Evolutionary conservation across 2,329 filamentous ascomycete genomes (phyloP).

Genomic region (Epichloe sylvatica): DNA sequence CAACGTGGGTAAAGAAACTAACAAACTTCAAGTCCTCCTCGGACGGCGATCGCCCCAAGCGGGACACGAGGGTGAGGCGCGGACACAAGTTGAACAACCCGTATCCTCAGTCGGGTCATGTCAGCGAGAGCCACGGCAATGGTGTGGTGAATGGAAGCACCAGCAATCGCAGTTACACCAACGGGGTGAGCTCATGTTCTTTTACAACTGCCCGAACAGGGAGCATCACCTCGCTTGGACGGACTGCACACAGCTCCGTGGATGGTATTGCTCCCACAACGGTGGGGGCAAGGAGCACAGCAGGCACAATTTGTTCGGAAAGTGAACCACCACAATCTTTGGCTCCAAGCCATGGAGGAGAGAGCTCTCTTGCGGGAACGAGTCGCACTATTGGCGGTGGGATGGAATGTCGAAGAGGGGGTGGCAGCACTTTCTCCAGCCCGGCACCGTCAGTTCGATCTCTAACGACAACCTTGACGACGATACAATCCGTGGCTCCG

Average conservation of each 20-base stretch:
- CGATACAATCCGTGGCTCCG: constrained; percentile 62
- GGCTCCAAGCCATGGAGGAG: constrained; percentile 54
- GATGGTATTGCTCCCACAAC: constrained; percentile 45
- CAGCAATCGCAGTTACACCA: constrained; percentile 10
- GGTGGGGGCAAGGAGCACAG: constrained; percentile 56
- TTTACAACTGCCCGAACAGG: constrained; percentile 42
- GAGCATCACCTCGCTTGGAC: constrained; percentile 40
- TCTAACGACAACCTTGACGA: constrained; percentile 71
- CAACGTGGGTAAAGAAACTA: constrained; percentile 87
- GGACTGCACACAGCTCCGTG: constrained; percentile 46
- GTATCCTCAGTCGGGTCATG: constrained; percentile 68
- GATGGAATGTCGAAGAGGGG: constrained; percentile 54
- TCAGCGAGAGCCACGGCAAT: constrained; percentile 19
- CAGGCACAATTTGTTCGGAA: constrained; percentile 73
- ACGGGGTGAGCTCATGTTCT: constrained; percentile 36
- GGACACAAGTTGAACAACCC: constrained; percentile 66
- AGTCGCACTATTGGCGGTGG: constrained; percentile 54
- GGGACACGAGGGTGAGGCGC: constrained; percentile 38
- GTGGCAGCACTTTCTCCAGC: constrained; percentile 66
- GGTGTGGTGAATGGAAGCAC: constrained; percentile 9
- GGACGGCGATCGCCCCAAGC: constrained; percentile 34
- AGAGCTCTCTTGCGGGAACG: constrained; percentile 57
- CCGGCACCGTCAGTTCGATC: constrained; percentile 70
- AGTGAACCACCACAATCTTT: constrained; percentile 60
- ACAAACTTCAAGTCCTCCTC: constrained; percentile 71